phyloP scores from a whole-genome alignment of 2,329 filamentous ascomycete genomes.

The Aureobasidium leucospermi region DNA sequence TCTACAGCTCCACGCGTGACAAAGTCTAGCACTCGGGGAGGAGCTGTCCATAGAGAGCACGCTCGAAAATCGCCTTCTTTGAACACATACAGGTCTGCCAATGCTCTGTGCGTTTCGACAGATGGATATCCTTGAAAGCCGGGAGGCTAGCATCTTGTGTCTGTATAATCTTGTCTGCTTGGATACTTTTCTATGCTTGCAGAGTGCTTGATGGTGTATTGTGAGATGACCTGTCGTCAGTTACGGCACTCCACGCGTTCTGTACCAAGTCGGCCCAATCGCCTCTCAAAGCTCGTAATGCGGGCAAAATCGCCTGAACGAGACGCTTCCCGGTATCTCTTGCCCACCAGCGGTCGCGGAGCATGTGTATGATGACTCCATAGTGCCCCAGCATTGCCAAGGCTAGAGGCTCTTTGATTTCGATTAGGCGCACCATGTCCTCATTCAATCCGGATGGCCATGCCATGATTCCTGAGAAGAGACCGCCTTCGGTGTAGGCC shows the following conservation, averaged over 20 bases:
- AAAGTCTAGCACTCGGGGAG: too few species aligned
- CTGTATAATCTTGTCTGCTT: too few species aligned
- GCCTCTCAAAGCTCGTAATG: not conserved
- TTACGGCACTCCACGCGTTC: not conserved
- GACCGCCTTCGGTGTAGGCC: not conserved
- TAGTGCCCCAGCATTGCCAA: constrained; percentile 4
- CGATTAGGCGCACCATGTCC: not conserved
- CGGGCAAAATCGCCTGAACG: not conserved
- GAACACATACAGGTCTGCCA: too few species aligned
- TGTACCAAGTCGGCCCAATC: not conserved
- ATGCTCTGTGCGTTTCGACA: too few species aligned
- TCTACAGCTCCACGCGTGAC: too few species aligned
- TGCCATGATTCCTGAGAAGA: not conserved
- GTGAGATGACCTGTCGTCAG: not conserved
- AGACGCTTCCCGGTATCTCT: constrained; percentile 3
- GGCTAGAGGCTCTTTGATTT: not conserved
- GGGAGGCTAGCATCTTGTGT: too few species aligned
- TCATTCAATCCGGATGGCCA: not conserved
- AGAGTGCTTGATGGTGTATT: not conserved
- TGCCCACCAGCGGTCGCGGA: constrained; percentile 4
- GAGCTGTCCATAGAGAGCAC: too few species aligned
- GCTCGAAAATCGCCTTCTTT: too few species aligned
- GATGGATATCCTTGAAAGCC: too few species aligned
- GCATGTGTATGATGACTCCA: not conserved
- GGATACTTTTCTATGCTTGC: too few species aligned